Percentiles rank a stretch among this genome's conserved stretches.
phyloP scores from a whole-genome alignment of 306 rosid species.

The Vigna angularis region DNA sequence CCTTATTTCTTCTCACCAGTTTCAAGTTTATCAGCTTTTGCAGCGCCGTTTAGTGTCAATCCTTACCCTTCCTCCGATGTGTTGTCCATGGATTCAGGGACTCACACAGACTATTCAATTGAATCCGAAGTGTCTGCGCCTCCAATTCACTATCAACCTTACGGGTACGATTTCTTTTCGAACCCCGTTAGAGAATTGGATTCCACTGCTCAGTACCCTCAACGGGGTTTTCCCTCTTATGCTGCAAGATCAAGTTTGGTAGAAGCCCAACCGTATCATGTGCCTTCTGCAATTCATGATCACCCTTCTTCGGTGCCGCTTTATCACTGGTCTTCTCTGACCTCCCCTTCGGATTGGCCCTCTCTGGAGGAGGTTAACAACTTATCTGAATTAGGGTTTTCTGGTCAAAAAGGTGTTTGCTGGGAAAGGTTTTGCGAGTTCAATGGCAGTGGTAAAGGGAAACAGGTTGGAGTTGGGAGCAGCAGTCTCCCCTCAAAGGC shows the following conservation, averaged over 20 bases:
- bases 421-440: constrained; percentile 60
- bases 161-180: constrained; percentile 52
- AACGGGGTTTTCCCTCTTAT: constrained; percentile 44
- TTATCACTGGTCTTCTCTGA: constrained; percentile 55
- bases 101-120: constrained; percentile 52
- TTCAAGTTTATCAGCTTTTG: constrained; percentile 82
- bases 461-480: constrained; percentile 51
- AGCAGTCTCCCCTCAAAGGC: constrained; percentile 47
- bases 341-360: constrained; percentile 45
- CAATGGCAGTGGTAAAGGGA: constrained; percentile 48
- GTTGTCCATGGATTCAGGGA: constrained; percentile 49
- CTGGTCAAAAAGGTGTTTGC: constrained; percentile 45
- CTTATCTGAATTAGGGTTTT: constrained; percentile 44
- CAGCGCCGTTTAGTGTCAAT: constrained; percentile 79
- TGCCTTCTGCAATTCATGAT: constrained; percentile 46
- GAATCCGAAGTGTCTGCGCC: constrained; percentile 55
- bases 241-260: constrained; percentile 45
- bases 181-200: constrained; percentile 45
- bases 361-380: constrained; percentile 48
- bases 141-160: constrained; percentile 37
- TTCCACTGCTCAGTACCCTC: constrained; percentile 54
- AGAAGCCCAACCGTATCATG: constrained; percentile 58
- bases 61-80: constrained; percentile 47
- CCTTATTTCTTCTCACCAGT: constrained; percentile 50
- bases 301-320: constrained; percentile 47